A percentile compares a stretch with the other conserved stretches of the same genome.
These are phyloP conservation scores for Passalora sequoiae DNA, from an alignment of 2,329 filamentous ascomycete genomes.

Conservation along the genomic window DNA sequence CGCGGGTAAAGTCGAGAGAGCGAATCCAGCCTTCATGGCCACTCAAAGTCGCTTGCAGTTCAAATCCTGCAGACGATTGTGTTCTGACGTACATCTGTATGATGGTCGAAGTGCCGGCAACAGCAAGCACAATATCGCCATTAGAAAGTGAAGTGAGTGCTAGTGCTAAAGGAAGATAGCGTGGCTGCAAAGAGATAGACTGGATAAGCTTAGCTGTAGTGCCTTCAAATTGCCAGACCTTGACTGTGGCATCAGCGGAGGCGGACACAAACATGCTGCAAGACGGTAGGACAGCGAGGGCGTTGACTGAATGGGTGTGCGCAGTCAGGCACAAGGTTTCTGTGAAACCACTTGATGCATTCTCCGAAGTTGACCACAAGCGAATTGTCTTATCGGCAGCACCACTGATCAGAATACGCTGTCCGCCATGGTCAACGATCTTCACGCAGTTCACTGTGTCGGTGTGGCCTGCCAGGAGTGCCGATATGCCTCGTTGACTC, in stretches of 20 bases:
- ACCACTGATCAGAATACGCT: constrained; percentile 66
- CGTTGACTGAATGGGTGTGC: constrained; percentile 72
- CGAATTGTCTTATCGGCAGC: constrained; percentile 73
- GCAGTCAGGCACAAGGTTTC: constrained; percentile 51
- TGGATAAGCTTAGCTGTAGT: constrained; percentile 53
- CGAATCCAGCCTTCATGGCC: constrained; percentile 96
- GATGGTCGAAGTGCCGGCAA: constrained; percentile 76
- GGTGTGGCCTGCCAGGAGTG: constrained; percentile 68
- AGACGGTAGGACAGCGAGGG: constrained; percentile 46
- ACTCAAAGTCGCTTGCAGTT: constrained; percentile 67
- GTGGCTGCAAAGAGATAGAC: constrained; percentile 66
- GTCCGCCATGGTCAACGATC: constrained; percentile 58
- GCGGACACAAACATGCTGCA: constrained; percentile 53
- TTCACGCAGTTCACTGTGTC: constrained; percentile 77
- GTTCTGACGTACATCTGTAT: constrained; percentile 72
- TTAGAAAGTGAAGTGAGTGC: constrained; percentile 59
- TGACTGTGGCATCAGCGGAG: constrained; percentile 58
- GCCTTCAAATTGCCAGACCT: constrained; percentile 59
- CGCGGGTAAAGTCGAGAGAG: constrained; percentile 70
- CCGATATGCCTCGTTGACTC: constrained; percentile 54
- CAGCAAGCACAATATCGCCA: constrained; percentile 57
- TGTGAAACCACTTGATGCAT: constrained; percentile 34
- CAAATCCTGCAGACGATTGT: constrained; percentile 51
- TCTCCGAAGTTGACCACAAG: constrained; percentile 49
- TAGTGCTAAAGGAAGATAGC: constrained; percentile 75